Evolutionary conservation across 169 alveolate species (phyloP), one percentile per base, ranked within the genome.

Genomic region (Plasmodium vinckei): DNA sequence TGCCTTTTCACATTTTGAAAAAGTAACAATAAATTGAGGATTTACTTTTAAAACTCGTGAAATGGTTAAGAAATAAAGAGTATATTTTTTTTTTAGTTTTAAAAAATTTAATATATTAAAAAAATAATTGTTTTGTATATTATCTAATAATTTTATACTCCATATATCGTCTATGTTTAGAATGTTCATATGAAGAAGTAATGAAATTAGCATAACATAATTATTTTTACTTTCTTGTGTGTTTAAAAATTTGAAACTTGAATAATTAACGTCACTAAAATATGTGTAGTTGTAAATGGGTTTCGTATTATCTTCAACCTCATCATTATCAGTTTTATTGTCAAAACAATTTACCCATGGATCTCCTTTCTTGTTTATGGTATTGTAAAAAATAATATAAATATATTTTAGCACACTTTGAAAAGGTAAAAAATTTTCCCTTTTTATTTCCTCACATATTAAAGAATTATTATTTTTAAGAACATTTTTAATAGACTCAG

Each of bases 81-180:
- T 23, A 19, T 61, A 39, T 64, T 82, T 82, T 42, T 71, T 56
- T 61, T 51, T 68, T 23, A 44, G 9, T 17, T 27, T 67, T 4
- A 82, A 23, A 21, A 82, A 39, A 56, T 82, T 82, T 49, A 82
- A 54, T 3, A 82, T 15, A 15, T 82, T 72, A 61, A 82, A 82
- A 56, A 68, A 39, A 13, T 44, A 5, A 82, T 68, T 65, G 17
- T 82, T 67, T 25, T 68, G 64, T 15, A 82, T 33, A 15, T 53
- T 19, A 33, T 56, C 67, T 15, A 44, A 67, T 2, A 82, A 61
- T 5, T 27, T 19, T 19, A 9, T 39, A 27, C 84, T 82, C 90
- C 90, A 82, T 12, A 82, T 23, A 25, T 82, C 90, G 19, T 72
- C 23, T 17, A 82, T 19, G 3, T 15, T 70, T 9, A 82, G 15